These are phyloP conservation scores for Bipolaris zeicola DNA, from an alignment of 2,329 filamentous ascomycete species.

Conservation along the genomic window DNA sequence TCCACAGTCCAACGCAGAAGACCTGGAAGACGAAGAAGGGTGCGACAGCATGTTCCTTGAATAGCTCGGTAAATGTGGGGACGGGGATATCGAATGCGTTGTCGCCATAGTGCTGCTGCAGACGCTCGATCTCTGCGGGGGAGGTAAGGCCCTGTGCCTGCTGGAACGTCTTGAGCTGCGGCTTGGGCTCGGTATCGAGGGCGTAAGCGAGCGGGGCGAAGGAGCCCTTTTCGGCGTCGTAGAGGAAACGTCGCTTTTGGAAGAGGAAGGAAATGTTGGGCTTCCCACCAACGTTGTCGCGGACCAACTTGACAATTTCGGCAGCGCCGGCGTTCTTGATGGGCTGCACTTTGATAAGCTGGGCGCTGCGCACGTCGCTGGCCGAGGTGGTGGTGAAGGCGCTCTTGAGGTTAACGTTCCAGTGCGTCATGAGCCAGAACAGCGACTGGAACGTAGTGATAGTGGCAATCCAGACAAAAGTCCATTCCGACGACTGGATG, in stretches of 20 bases:
- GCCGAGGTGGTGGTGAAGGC: slow-evolving; percentile 79
- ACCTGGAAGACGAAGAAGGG: slow-evolving; percentile 99
- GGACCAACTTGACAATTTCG: slow-evolving; percentile 82
- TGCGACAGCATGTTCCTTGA: slow-evolving; percentile 97
- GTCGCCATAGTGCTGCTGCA: slow-evolving; percentile 91
- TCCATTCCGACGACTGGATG: slow-evolving; percentile 96
- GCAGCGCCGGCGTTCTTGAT: slow-evolving; percentile 84
- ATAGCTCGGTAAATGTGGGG: slow-evolving; percentile 91
- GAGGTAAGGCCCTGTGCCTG: slow-evolving; percentile 74
- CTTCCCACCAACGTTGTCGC: slow-evolving; percentile 77
- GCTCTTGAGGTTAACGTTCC: slow-evolving; percentile 87
- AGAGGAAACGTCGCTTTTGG: slow-evolving; percentile 96
- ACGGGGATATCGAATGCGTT: slow-evolving; percentile 99
- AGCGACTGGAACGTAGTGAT: slow-evolving; percentile 89
- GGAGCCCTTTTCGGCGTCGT: slow-evolving; percentile 70
- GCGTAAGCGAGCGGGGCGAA: slow-evolving; percentile 84
- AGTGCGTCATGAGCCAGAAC: slow-evolving; percentile 94
- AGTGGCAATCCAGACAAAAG: slow-evolving; percentile 87
- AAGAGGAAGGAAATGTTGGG: slow-evolving; percentile 87
- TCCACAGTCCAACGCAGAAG: slow-evolving; percentile 97
- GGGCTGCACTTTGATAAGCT: slow-evolving; percentile 91
- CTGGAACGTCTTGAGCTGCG: slow-evolving; percentile 78
- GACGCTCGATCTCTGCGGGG: slow-evolving; percentile 74
- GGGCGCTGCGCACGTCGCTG: slow-evolving; percentile 71
- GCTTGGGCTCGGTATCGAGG: slow-evolving; percentile 85